Conservation (phyloP, 768 basidiomycete species). For the Agrocybe praecox region DNA sequence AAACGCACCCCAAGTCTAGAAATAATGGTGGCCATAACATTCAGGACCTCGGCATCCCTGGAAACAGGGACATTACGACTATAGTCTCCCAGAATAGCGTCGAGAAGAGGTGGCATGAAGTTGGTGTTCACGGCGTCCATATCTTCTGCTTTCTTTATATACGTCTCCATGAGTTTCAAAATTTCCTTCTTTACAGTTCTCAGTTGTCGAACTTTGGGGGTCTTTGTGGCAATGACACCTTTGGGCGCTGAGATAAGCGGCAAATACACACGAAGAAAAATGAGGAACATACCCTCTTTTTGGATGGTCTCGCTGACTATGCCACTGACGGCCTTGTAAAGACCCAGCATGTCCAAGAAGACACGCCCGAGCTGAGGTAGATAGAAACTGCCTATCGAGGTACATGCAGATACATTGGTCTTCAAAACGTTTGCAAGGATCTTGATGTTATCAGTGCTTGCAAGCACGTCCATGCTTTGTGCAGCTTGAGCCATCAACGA, state of each 20-base stretch:
- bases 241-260: conserved; percentile 8
- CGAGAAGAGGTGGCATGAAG: conserved; percentile 93
- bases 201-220: conserved; percentile 91
- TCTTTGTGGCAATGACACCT: conserved; percentile 94
- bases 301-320: conserved; percentile 94
- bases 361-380: conserved; percentile 95
- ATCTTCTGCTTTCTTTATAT: conserved; percentile 96
- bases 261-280: neutral
- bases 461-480: conserved; percentile 88
- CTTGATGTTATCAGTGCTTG: conserved; percentile 92
- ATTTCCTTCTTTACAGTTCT: conserved; percentile 99
- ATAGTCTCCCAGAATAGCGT: conserved; percentile 98
- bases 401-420: conserved; percentile 97
- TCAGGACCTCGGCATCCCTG: conserved; percentile 94
- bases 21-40: conserved; percentile 96
- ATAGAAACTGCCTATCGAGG: conserved; percentile 96
- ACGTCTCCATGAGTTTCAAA: conserved; percentile 95
- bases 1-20: conserved; percentile 79
- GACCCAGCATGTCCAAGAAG: conserved; percentile 96
- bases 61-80: conserved; percentile 91
- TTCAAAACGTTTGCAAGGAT: conserved; percentile 96
- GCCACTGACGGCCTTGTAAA: conserved; percentile 96
- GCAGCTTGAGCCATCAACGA: conserved; percentile 95
- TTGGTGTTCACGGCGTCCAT: conserved; percentile 89
- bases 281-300: conserved; percentile 62